Evolutionary conservation across 108 stramenopile species (phyloP).

Genomic region (Skeletonema potamos): DNA sequence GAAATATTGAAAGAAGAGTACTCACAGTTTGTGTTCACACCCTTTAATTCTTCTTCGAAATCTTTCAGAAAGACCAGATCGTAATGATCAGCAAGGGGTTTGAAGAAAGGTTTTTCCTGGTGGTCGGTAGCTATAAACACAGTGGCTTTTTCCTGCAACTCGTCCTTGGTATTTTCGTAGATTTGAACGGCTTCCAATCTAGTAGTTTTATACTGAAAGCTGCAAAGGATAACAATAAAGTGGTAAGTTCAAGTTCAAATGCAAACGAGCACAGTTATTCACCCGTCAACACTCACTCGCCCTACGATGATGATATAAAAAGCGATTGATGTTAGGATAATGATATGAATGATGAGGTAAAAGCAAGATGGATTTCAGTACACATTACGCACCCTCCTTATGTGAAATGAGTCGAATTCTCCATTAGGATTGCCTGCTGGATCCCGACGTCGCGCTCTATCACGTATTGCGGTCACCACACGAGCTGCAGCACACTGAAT

Average conservation of each 20-base stretch:
- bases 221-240: slow-evolving; percentile 7
- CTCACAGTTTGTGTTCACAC: slow-evolving; percentile 46
- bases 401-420: slow-evolving; percentile 74
- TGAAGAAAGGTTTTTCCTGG: slow-evolving; percentile 48
- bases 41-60: slow-evolving; percentile 42
- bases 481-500: slow-evolving; percentile 90
- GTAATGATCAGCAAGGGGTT: slow-evolving; percentile 40
- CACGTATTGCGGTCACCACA: slow-evolving; percentile 72
- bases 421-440: slow-evolving; percentile 31
- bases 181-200: slow-evolving; percentile 60
- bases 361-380: background rate
- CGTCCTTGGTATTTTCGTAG: slow-evolving; percentile 43
- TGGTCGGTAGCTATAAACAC: slow-evolving; percentile 91
- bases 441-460: slow-evolving; percentile 38
- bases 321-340: background rate
- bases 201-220: slow-evolving; percentile 81
- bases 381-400: slow-evolving; percentile 50
- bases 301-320: background rate
- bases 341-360: background rate
- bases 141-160: slow-evolving; percentile 54
- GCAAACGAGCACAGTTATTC: background rate
- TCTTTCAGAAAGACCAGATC: slow-evolving; percentile 50
- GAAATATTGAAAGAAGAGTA: too few species aligned
- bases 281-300: background rate
- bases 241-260: too few species aligned